Base-by-base conservation (phyloP, 2,329 filamentous ascomycete species). In the Berkeleyomyces basicola region DNA sequence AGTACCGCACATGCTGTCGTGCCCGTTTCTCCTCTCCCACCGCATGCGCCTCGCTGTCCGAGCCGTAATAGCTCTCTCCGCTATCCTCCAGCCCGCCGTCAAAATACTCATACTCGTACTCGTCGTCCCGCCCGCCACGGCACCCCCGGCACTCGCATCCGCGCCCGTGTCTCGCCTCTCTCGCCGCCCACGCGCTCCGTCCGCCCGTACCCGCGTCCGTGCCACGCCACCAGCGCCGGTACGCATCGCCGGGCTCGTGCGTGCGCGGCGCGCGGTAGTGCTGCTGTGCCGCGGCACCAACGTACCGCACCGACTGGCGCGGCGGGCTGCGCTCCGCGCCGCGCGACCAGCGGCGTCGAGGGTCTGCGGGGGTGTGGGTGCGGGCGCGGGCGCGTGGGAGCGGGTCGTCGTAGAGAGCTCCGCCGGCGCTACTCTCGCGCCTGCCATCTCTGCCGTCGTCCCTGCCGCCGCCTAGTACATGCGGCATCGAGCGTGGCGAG, bases 11-110 rank as follows among this genome's bases (percentile, higher is more conserved):
- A 40, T 47, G 58, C 51, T 58, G 51, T 16, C 61, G 39, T 14
- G 47, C 61, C 37, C 51, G 23, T 10, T 23, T 11, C 23, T 51
- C 61, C 4, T 62, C 51, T n/a, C 58, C n/a, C 11, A 62, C 42
- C 7, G 42, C 39, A 47, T 53, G 16, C 31, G 47, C 44, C 37
- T 61, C 49, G 2, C 40, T 39, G n/a, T 61, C 65, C 59, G 67
- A 65, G 61, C 68, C 65, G 66, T 67, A 67, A 31, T 51, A 44
- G 23, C 23, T 23, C 23, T 23, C 23, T 2, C 23, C 23, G 23
- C 23, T 23, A 23, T 23, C 23, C 23, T 23, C 23, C 23, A 23
- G 23, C 23, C 23, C 23, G 11, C 51, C 23, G n/a, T 51, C 33
- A 36, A 59, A 55, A 11, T 23, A 3, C 39, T 58, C 42, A 23